phyloP scores from a whole-genome alignment of 2,329 filamentous ascomycete species.

The Nothopassalora personata region DNA sequence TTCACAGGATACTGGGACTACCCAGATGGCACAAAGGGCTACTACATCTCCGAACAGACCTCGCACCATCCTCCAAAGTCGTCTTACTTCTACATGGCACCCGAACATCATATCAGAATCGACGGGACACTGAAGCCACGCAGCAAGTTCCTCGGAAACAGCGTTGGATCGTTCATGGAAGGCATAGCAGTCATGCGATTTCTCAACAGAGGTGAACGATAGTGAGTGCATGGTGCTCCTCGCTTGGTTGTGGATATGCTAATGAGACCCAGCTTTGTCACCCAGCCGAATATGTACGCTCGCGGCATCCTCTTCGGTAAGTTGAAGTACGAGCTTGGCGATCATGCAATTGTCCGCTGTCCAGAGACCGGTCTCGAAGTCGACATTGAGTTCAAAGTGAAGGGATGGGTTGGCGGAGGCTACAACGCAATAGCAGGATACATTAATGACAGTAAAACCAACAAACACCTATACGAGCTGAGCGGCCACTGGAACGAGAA shows the following conservation, averaged over 20 bases:
- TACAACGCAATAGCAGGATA: conserved; percentile 93
- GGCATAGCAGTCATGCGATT: conserved; percentile 83
- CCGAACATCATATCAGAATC: conserved; percentile 87
- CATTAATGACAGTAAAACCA: conserved; percentile 83
- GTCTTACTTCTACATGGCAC: conserved; percentile 98
- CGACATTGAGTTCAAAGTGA: conserved; percentile 97
- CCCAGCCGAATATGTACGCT: conserved; percentile 98
- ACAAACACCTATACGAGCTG: conserved; percentile 83
- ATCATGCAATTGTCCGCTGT: conserved; percentile 89
- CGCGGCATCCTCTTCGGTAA: conserved; percentile 95
- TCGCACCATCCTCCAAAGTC: conserved; percentile 98
- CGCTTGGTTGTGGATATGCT: background rate
- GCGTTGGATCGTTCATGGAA: conserved; percentile 96
- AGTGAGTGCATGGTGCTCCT: conserved; percentile 55
- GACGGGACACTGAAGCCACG: conserved; percentile 92
- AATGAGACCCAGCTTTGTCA: conserved; percentile 62
- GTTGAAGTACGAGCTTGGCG: conserved; percentile 98
- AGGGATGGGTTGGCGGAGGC: conserved; percentile 91
- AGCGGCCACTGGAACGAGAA: conserved; percentile 91
- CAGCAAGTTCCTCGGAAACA: conserved; percentile 94
- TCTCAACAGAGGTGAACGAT: conserved; percentile 81
- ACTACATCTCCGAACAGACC: conserved; percentile 96
- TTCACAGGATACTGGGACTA: conserved; percentile 92
- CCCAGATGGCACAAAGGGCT: conserved; percentile 74
- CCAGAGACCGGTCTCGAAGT: conserved; percentile 80